Base-by-base conservation (phyloP, 805 yeast species). In the Candida anglica region DNA sequence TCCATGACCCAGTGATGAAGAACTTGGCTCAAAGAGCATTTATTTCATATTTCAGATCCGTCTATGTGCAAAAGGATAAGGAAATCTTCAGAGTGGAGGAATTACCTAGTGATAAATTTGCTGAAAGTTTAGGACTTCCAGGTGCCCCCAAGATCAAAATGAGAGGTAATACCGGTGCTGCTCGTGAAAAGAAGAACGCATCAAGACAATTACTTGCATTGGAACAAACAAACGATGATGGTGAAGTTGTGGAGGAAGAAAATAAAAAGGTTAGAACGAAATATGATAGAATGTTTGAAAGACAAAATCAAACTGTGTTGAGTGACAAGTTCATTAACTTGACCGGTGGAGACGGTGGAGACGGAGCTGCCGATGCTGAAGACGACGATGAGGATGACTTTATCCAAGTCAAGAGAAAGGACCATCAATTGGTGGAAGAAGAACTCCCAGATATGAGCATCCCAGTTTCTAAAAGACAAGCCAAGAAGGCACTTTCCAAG, bases 21-120 rank as follows among this genome's bases (percentile, higher is more conserved):
- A 91, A 93, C 53, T 66, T 93, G 49, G 98, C 93, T 1, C 98
- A 93, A 64, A 86, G 91, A 55, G 96, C 97, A 6, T 93, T 93
- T 50, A 85, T 89, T 27, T 86, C 98, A 7, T 93, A 93, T 56
- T 80, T 82, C 57, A 75, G 86, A 46, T 86, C 96, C 2, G 74
- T 93, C 5, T 81, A 81, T 52, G 67, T 93, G 30, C 97, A 89
- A 59, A 79, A 81, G 49, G 96, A 91, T 53, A 87, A 87, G 56
- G 84, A 80, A 24, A 80, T 89, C 9, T 93, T 93, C 63, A 77
- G 83, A 44, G 71, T 88, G 25, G 84, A 79, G 9, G 76, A 77
- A 30, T 54, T 91, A 3, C 94, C 96, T 3, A 63, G 81, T 2
- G 96, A 91, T 43, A 85, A 75, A 36, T 88, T 69, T 58, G 98